Evolutionary conservation across 2,329 filamentous ascomycete species (phyloP), one percentile per base, ranked within the genome.

Genomic region (Trichoderma citrinoviride): DNA sequence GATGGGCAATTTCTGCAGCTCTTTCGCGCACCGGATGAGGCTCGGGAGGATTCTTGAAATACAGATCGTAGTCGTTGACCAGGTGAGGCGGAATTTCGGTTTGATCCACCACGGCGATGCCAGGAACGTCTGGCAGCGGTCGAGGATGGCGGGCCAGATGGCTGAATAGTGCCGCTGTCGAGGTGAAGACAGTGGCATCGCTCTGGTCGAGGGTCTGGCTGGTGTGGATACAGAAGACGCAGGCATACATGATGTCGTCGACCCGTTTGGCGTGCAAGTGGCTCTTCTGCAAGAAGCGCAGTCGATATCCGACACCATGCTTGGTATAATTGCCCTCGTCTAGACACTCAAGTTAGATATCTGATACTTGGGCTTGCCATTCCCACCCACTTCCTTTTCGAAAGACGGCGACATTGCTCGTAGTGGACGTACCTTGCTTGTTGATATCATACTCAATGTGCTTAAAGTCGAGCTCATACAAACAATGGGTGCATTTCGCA

Each of bases 151-250:
- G 79, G 3, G 82, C 77, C 61, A 86, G 73, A 69, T 87, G 84
- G 19, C 77, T 73, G 65, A 86, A 85, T 4, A 86, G 77, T 53
- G 83, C 78, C 65, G 79, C 80, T 54, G 83, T 81, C 52, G 73
- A 81, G 70, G 84, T 83, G 72, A 86, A 86, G 8, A 86, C 81
- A 0, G 84, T 86, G 3, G 84, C 80, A 54, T 87, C 84, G 68
- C 81, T 82, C 63, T 82, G 79, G 55, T 85, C 81, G 2, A 80
- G 72, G 0, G 83, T 85, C n/a, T 71, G 76, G 0, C 82, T 82
- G 19, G 76, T 67, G 5, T 81, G 77, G 4, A 85, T 74, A 70
- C 84, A 87, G 69, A 87, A 85, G 1, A 84, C 67, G 67, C 84
- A 87, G 3, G 77, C 83, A 69, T 84, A 87, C 50, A 84, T 71